Percentiles rank a stretch among this genome's conserved stretches.
Evolutionary conservation across 768 basidiomycete genomes (phyloP).

Genomic region (Tylopilus vinaceipallidus): DNA sequence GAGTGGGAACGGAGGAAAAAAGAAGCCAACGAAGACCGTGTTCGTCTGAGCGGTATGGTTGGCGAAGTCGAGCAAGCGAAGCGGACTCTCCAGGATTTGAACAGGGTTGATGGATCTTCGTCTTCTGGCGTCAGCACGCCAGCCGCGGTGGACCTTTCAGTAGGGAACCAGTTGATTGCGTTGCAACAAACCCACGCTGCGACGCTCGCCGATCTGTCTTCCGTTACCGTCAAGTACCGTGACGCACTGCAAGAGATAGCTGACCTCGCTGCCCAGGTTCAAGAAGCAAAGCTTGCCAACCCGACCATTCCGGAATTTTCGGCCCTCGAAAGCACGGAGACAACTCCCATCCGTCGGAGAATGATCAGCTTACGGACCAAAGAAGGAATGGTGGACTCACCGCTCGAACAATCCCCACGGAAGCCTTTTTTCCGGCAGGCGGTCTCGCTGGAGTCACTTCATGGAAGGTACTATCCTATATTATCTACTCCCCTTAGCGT

Average conservation of each 20-base stretch:
- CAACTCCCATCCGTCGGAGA: constrained; percentile 48
- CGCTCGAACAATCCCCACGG: constrained; percentile 49
- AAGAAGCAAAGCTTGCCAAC: constrained; percentile 75
- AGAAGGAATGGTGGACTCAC: constrained; percentile 46
- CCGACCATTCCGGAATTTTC: constrained; percentile 42
- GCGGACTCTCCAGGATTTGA: constrained; percentile 54
- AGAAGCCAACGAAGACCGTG: constrained; percentile 63
- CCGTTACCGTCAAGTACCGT: constrained; percentile 78
- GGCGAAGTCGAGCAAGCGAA: constrained; percentile 70
- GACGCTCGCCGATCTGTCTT: constrained; percentile 75
- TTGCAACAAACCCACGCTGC: constrained; percentile 83
- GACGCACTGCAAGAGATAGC: constrained; percentile 90
- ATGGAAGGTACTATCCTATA: constrained; percentile 60
- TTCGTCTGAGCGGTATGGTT: constrained; percentile 64
- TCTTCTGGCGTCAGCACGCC: constrained; percentile 31
- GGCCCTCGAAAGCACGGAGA: constrained; percentile 42
- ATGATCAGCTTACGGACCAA: constrained; percentile 48
- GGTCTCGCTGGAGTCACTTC: constrained; percentile 84
- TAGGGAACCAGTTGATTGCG: constrained; percentile 62
- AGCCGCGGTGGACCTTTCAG: constrained; percentile 35
- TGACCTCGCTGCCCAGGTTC: constrained; percentile 88
- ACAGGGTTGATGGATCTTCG: constrained; percentile 30
- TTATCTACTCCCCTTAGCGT: not conserved
- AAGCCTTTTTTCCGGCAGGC: constrained; percentile 88
- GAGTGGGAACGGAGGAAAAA: constrained; percentile 75